Conservation (phyloP, 148 eudicot species). For the Gaultheria prostrata region DNA sequence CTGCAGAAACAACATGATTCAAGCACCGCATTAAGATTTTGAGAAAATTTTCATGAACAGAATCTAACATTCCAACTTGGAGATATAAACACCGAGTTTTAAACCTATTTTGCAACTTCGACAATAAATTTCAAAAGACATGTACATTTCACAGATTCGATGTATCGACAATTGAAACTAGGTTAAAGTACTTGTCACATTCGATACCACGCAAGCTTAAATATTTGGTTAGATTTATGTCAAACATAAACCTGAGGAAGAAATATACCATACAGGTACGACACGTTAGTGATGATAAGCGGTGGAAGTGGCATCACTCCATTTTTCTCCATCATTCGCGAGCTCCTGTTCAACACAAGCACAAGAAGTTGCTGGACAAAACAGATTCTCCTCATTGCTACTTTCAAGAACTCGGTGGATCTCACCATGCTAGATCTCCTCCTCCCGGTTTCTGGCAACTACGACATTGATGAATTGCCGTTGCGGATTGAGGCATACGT, state of each 20-base stretch:
- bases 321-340: conserved; percentile 64
- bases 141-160: too few relatives aligned
- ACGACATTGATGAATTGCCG: conserved; percentile 36
- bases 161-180: too few relatives aligned
- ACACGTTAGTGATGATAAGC: conserved; percentile 66
- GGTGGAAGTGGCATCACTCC: conserved; percentile 91
- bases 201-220: too few relatives aligned
- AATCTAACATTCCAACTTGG: too few relatives aligned
- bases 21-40: too few relatives aligned
- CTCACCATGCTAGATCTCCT: conserved; percentile 67
- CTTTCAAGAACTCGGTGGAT: conserved; percentile 55
- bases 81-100: too few relatives aligned
- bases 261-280: conserved; percentile 39
- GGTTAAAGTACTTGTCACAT: too few relatives aligned
- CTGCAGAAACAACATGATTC: too few relatives aligned
- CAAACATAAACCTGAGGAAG: neutral
- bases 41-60: too few relatives aligned
- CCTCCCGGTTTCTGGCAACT: conserved; percentile 43
- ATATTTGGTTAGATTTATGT: too few relatives aligned
- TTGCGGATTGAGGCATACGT: conserved; percentile 66
- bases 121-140: too few relatives aligned
- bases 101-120: too few relatives aligned
- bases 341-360: conserved; percentile 44
- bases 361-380: conserved; percentile 35
- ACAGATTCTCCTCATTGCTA: conserved; percentile 47